These are phyloP conservation scores for Juglanconis juglandina DNA, from an alignment of 2,329 filamentous ascomycete species.

Conservation along the genomic window DNA sequence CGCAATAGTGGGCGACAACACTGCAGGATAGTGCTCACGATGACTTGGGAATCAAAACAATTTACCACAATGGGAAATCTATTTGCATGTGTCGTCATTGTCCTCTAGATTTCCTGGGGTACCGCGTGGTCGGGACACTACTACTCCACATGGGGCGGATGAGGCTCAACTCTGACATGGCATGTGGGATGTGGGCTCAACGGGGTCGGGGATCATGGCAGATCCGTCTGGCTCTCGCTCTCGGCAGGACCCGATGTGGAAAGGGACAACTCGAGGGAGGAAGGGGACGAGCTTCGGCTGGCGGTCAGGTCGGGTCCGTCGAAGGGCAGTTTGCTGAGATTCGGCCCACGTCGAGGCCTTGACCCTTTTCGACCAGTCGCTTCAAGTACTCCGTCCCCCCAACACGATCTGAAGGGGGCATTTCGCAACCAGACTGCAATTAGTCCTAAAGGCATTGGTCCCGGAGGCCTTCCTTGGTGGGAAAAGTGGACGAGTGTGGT, in stretches of 20 bases:
- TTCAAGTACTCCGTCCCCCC: not conserved
- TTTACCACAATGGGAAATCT: constrained; percentile 19
- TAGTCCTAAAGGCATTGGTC: too few relatives aligned
- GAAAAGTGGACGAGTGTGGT: too few relatives aligned
- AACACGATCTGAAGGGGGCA: too few relatives aligned
- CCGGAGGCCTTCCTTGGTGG: too few relatives aligned
- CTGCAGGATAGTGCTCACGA: not conserved
- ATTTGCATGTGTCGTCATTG: constrained; percentile 18
- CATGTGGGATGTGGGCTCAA: constrained; percentile 8
- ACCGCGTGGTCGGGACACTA: constrained; percentile 18
- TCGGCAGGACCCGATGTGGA: constrained; percentile 13
- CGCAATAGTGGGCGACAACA: not conserved
- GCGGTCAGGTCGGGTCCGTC: not conserved
- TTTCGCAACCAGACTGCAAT: too few relatives aligned
- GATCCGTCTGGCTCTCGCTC: not conserved
- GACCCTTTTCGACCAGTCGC: not conserved
- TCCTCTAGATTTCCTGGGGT: constrained; percentile 15
- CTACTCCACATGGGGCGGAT: constrained; percentile 19
- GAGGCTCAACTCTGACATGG: constrained; percentile 15
- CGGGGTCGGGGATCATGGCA: constrained; percentile 12
- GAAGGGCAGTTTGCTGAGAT: not conserved
- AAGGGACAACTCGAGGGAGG: not conserved
- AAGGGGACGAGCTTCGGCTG: not conserved
- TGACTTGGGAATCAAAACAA: constrained; percentile 13
- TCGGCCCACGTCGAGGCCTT: not conserved